Percentiles rank a stretch among this genome's conserved stretches.
Evolutionary conservation across 1,139 yeast species (phyloP).

Genomic region (Suhomyces chickasaworum): DNA sequence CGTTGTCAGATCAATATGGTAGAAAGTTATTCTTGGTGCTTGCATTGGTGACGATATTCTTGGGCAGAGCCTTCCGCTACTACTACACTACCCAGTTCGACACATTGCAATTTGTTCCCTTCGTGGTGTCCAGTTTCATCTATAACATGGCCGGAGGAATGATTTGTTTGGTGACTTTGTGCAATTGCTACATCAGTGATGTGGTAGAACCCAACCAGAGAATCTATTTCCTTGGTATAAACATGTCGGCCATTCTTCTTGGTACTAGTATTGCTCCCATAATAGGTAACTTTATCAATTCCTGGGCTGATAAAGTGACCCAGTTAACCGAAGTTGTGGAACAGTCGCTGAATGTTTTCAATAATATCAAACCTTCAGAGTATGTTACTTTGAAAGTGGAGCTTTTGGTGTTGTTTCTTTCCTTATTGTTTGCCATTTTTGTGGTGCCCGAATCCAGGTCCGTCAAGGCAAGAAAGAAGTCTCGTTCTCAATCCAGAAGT

Average conservation of each 20-base stretch:
- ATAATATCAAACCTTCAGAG: slow-evolving; percentile 21
- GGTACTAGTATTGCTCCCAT: slow-evolving; percentile 71
- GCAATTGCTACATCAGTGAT: slow-evolving; percentile 66
- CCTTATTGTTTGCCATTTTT: slow-evolving; percentile 33
- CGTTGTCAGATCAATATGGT: slow-evolving; percentile 66
- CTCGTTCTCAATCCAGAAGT: slow-evolving; percentile 41
- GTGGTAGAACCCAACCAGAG: slow-evolving; percentile 58
- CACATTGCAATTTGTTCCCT: slow-evolving; percentile 33
- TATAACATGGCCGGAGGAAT: slow-evolving; percentile 60
- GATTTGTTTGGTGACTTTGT: slow-evolving; percentile 50
- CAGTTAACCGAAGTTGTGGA: not conserved
- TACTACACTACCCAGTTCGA: slow-evolving; percentile 33
- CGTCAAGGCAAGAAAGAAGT: slow-evolving; percentile 40
- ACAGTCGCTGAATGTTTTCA: not conserved
- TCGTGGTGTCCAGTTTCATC: slow-evolving; percentile 41
- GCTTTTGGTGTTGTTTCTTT: slow-evolving; percentile 25
- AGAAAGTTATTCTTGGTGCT: slow-evolving; percentile 50
- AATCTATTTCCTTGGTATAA: slow-evolving; percentile 56
- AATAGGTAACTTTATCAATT: slow-evolving; percentile 44
- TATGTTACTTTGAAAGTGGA: slow-evolving; percentile 37
- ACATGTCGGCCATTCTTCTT: slow-evolving; percentile 57
- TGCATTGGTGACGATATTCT: slow-evolving; percentile 22
- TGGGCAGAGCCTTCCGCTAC: slow-evolving; percentile 31
- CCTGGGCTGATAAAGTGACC: slow-evolving; percentile 3
- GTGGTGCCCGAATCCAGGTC: slow-evolving; percentile 58